Conservation (phyloP, 257 asterid species). For the Fraxinus americana region DNA sequence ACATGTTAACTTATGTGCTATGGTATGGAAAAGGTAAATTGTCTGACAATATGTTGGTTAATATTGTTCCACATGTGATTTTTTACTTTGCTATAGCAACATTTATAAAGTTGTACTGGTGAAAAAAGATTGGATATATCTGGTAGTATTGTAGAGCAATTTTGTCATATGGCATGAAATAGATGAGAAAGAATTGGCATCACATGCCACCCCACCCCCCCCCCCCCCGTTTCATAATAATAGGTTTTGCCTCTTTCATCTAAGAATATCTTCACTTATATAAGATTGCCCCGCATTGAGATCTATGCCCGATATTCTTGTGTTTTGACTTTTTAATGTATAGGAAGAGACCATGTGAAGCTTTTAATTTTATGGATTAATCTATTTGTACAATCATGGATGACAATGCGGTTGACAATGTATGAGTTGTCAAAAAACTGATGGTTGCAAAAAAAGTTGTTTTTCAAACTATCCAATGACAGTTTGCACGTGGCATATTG, state of each 20-base stretch:
- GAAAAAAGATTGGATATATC: neutral
- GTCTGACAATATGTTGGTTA: neutral
- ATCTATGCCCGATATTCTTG: neutral
- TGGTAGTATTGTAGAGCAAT: neutral
- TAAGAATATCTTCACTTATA: neutral
- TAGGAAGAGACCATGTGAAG: neutral
- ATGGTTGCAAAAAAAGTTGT: too few species aligned
- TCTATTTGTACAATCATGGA: too few species aligned
- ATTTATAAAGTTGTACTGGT: neutral
- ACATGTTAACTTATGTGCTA: neutral
- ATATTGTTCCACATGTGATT: neutral
- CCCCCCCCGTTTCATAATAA: neutral
- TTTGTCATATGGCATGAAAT: neutral
- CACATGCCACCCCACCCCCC: too few species aligned
- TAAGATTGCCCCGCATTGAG: neutral
- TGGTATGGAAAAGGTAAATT: neutral
- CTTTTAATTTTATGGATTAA: too few species aligned
- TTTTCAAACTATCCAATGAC: too few species aligned
- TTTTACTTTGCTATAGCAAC: neutral
- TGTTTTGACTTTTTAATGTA: neutral
- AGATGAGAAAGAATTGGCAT: too few species aligned
- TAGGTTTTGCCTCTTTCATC: neutral
- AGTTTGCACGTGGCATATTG: too few species aligned
- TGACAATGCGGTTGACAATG: too few species aligned
- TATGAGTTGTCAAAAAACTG: too few species aligned